These are phyloP conservation scores for Neurospora tetrasperma DNA, from an alignment of 495 filamentous ascomycete genomes.

Conservation along the genomic window DNA sequence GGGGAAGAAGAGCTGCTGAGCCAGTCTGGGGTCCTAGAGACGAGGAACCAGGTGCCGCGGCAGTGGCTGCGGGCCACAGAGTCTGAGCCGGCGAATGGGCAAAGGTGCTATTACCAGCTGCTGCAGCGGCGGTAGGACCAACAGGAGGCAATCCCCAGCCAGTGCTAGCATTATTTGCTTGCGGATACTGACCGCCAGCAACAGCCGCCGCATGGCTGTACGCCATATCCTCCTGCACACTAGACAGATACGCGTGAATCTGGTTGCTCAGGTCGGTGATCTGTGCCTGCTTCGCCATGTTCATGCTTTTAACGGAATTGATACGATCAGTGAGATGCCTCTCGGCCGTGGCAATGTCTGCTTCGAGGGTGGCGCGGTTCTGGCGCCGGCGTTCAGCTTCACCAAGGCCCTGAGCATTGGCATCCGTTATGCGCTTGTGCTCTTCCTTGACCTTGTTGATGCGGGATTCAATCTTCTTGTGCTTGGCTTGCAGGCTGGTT, in stretches of 20 bases:
- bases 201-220: conserved; percentile 17
- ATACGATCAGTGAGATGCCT: conserved; percentile 30
- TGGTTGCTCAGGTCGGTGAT: conserved; percentile 29
- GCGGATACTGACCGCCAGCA: conserved; percentile 2
- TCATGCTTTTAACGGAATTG: conserved; percentile 23
- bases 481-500: conserved; percentile 55
- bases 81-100: conserved; percentile 6
- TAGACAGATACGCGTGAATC: conserved; percentile 30
- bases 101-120: not conserved
- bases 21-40: not conserved
- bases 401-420: conserved; percentile 63
- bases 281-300: conserved; percentile 32
- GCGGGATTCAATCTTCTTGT: conserved; percentile 66
- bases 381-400: conserved; percentile 63
- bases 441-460: conserved; percentile 69
- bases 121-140: conserved; percentile 2
- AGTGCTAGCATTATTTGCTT: not conserved
- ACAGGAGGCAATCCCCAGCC: conserved; percentile 11
- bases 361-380: conserved; percentile 53
- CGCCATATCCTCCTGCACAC: conserved; percentile 23
- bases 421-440: conserved; percentile 64
- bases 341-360: conserved; percentile 53
- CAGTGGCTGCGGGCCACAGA: conserved; percentile 20
- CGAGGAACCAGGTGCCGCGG: conserved; percentile 10
- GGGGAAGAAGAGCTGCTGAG: conserved; percentile 9